Evolutionary conservation across 73 alveolate genomes (phyloP).

Genomic region (Symbiodinium pilosum): DNA sequence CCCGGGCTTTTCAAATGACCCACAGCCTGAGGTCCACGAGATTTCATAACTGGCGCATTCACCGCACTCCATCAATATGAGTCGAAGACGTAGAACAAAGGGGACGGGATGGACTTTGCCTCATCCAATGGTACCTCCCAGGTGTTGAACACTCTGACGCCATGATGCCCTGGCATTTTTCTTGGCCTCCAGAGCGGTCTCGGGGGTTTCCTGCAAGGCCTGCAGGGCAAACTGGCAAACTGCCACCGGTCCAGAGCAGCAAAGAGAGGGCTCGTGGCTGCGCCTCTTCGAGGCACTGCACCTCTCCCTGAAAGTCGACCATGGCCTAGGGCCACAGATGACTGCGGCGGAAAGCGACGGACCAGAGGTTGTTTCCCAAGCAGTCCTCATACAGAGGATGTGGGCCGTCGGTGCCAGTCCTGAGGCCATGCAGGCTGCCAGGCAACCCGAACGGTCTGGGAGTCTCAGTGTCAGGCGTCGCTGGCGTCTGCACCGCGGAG

Average conservation of each 20-base stretch:
- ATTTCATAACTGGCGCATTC: neutral
- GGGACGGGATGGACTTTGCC: constrained; percentile 58
- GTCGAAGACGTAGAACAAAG: constrained; percentile 24
- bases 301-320: constrained; percentile 91
- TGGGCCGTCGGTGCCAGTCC: neutral
- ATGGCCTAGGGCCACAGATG: constrained; percentile 20
- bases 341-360: too few species aligned
- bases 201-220: constrained; percentile 15
- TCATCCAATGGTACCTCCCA: constrained; percentile 48
- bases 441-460: neutral
- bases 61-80: neutral
- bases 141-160: neutral
- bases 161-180: neutral
- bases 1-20: constrained; percentile 79
- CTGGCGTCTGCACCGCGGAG: neutral
- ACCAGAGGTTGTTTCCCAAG: neutral
- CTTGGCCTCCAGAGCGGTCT: neutral
- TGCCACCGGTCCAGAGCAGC: neutral
- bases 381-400: neutral
- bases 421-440: neutral
- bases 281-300: constrained; percentile 60
- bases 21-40: constrained; percentile 7
- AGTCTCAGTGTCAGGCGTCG: neutral
- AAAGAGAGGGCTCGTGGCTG: neutral
- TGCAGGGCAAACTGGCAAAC: neutral